Conservation (phyloP, 108 stramenopile genomes). For the Cyclotella atomus region DNA sequence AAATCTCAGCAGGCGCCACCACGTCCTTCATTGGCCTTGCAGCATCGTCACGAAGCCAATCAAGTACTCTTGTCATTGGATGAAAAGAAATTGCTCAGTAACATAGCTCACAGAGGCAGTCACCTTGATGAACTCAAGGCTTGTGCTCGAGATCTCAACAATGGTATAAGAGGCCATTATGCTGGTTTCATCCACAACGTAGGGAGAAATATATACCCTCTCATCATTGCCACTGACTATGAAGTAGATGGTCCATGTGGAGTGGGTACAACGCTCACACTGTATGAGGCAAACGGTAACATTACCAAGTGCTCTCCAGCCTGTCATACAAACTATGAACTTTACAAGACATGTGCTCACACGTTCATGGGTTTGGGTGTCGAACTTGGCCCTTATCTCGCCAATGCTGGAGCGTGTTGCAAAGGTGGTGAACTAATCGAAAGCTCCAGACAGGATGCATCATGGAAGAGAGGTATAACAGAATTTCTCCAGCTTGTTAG, state of each 20-base stretch:
- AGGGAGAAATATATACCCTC: conserved; percentile 15
- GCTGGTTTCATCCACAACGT: conserved; percentile 8
- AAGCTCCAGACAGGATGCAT: neutral
- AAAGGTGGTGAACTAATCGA: neutral
- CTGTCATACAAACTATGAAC: neutral
- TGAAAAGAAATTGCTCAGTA: neutral
- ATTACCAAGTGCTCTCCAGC: neutral
- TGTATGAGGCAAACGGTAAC: conserved; percentile 8
- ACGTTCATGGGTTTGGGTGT: conserved; percentile 17
- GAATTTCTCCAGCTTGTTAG: neutral
- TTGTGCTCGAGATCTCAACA: conserved; percentile 5
- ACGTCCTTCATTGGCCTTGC: neutral
- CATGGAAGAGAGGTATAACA: neutral
- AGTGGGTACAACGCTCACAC: conserved; percentile 7
- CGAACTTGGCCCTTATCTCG: conserved; percentile 19
- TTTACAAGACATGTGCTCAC: conserved; percentile 14
- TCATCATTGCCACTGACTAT: conserved; percentile 18
- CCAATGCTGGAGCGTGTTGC: conserved; percentile 1
- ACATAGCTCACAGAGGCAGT: conserved; percentile 14
- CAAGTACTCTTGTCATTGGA: conserved; percentile 10
- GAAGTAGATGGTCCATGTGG: conserved; percentile 8
- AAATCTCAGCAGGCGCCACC: too few species aligned
- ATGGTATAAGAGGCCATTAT: neutral
- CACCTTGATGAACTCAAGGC: conserved; percentile 2
- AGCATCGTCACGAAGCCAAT: neutral